Evolutionary conservation across 2,329 filamentous ascomycete genomes (phyloP).

Genomic region (Teratosphaeria epicoccoides): DNA sequence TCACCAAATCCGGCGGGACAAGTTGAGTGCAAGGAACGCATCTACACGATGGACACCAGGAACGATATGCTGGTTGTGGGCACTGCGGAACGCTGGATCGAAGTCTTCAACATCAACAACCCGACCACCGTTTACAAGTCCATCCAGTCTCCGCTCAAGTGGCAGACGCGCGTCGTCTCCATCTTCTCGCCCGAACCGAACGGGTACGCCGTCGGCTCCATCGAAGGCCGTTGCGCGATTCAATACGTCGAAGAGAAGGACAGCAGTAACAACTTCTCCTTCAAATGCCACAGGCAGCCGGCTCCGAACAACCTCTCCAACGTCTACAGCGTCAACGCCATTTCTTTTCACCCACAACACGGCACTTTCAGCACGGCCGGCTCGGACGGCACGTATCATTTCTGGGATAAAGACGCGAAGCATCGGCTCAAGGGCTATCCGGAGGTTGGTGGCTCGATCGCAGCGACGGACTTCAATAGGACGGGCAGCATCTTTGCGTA

Average conservation of each 20-base stretch:
- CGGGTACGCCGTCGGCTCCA: slow-evolving; percentile 90
- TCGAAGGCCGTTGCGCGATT: slow-evolving; percentile 94
- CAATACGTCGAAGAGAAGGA: slow-evolving; percentile 98
- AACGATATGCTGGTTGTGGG: slow-evolving; percentile 74
- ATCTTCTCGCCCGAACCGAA: slow-evolving; percentile 78
- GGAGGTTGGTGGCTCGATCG: slow-evolving; percentile 63
- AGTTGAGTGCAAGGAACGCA: slow-evolving; percentile 60
- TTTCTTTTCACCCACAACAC: slow-evolving; percentile 92
- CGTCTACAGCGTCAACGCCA: slow-evolving; percentile 91
- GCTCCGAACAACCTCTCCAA: slow-evolving; percentile 64
- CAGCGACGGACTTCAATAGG: slow-evolving; percentile 81
- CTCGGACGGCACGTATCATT: slow-evolving; percentile 91
- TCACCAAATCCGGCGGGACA: slow-evolving; percentile 53
- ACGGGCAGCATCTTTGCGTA: slow-evolving; percentile 54
- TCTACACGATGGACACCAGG: slow-evolving; percentile 88
- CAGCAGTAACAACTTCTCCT: slow-evolving; percentile 75
- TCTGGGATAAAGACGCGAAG: slow-evolving; percentile 64
- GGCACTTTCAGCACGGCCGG: slow-evolving; percentile 98
- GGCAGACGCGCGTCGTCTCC: slow-evolving; percentile 91
- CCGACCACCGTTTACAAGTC: slow-evolving; percentile 93
- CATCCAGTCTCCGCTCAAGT: slow-evolving; percentile 90
- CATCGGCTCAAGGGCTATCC: slow-evolving; percentile 54
- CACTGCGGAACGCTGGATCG: slow-evolving; percentile 91
- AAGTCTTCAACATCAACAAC: slow-evolving; percentile 82
- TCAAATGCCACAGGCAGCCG: slow-evolving; percentile 93